Percentiles rank a stretch among this genome's conserved stretches.
phyloP scores from a whole-genome alignment of 2,329 filamentous ascomycete species.

The Aspergillus niger region DNA sequence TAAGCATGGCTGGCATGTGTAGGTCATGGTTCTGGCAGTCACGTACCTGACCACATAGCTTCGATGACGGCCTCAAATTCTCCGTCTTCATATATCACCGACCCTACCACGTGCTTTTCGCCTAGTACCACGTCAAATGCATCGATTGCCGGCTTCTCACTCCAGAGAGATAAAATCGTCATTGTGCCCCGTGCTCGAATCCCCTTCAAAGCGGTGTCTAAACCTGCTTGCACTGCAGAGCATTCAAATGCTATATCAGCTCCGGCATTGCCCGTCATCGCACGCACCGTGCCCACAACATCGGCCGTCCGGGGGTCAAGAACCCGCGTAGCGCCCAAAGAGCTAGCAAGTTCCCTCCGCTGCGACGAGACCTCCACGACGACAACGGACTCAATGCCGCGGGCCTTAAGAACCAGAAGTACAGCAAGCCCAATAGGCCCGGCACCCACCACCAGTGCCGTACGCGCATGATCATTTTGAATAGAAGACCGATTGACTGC shows the following conservation, averaged over 20 bases:
- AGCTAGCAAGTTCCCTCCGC: constrained; percentile 54
- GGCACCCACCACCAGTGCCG: constrained; percentile 59
- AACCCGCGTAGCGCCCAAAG: constrained; percentile 58
- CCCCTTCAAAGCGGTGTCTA: constrained; percentile 50
- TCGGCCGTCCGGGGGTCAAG: constrained; percentile 54
- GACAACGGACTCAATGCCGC: constrained; percentile 56
- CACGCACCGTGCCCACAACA: constrained; percentile 48
- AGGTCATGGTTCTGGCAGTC: not conserved
- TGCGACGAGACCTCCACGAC: constrained; percentile 58
- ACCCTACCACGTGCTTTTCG: constrained; percentile 55
- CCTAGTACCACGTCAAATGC: constrained; percentile 56
- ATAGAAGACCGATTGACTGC: constrained; percentile 56
- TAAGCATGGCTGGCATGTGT: too few relatives aligned
- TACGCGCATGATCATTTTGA: constrained; percentile 39
- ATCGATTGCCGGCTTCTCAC: constrained; percentile 56
- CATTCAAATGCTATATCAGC: constrained; percentile 64
- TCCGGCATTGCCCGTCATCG: constrained; percentile 51
- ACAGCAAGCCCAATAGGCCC: constrained; percentile 65
- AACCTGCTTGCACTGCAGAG: constrained; percentile 58
- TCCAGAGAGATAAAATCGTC: constrained; percentile 66
- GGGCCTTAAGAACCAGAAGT: constrained; percentile 58
- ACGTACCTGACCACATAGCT: constrained; percentile 41
- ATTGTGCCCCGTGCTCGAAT: constrained; percentile 59
- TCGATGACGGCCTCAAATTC: constrained; percentile 64
- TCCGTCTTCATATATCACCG: constrained; percentile 51